Base-by-base conservation (phyloP, 257 asterid species). In the Nicotiana attenuata region DNA sequence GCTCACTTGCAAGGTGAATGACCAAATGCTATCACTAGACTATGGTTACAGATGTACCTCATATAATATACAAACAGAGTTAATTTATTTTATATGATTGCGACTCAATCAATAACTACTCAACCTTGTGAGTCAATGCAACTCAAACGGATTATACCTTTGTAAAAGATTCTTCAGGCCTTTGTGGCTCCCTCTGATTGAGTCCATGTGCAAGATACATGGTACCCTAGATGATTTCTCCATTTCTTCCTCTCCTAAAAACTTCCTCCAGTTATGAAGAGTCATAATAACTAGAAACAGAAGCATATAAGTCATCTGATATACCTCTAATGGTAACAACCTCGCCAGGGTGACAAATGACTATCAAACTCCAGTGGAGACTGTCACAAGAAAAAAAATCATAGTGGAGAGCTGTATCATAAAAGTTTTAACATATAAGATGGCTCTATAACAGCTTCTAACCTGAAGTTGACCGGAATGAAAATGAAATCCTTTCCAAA, bases 281-380 rank as follows among this genome's bases (percentile, higher is more conserved):
- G 59, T 31, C 85, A 64, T 80, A 81, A 69, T 57, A 26, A 81
- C 20, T 35, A 31, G 65, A 69, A 81, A 81, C 76, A 64, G 76
- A 65, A 73, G 53, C 66, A 73, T 29, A 81, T 38, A 55, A 61
- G 71, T 67, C 26, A 20, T 76, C 59, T 77, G 83, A 29, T 89
- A 47, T 87, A 87, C 99, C 93, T 91, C 77, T 81, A 45, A 71
- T 80, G 14, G 85, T 76, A 82, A 91, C 92, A 84, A 89, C 91
- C 91, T 89, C 89, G 82, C 98, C 94, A 77, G 95, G 98, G 90
- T 96, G 94, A 84, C 99, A 96, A 73, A 96, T 83, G 68, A 96
- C 85, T 76, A 96, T 85, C 94, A 96, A 90, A 90, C 99, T 96
- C 99, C 99, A 96, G 90, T 96, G 99, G 81, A 92, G 89, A 83